phyloP scores from a whole-genome alignment of 768 basidiomycete genomes.

The Jaapia argillacea region DNA sequence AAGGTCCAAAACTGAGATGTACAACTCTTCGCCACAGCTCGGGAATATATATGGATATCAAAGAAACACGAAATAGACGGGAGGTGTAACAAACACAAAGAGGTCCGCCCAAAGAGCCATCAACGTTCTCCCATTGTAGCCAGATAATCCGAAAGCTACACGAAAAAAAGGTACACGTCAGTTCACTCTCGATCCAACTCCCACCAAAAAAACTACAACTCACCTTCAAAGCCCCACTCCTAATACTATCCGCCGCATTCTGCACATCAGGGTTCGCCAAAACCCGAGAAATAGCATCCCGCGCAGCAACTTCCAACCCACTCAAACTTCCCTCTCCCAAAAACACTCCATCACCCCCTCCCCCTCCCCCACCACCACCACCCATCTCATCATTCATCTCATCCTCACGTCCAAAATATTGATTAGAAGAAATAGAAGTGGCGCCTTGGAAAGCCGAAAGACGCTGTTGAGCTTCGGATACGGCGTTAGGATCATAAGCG shows the following conservation, averaged over 20 bases:
- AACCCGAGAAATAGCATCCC: constrained; percentile 64
- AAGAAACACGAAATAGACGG: too few species aligned
- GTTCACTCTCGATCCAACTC: too few species aligned
- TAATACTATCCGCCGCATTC: constrained; percentile 69
- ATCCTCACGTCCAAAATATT: constrained; percentile 93
- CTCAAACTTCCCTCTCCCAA: constrained; percentile 41
- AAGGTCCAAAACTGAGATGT: too few species aligned
- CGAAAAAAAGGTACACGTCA: constrained; percentile 1
- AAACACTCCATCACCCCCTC: constrained; percentile 41
- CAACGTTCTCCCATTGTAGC: constrained; percentile 52
- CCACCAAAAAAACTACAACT: constrained; percentile 16
- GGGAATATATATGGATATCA: too few species aligned
- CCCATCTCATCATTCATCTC: constrained; percentile 24
- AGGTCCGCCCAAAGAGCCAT: too few species aligned
- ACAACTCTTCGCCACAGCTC: too few species aligned
- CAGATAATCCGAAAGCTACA: constrained; percentile 36
- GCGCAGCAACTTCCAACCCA: constrained; percentile 51
- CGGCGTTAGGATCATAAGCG: constrained; percentile 65
- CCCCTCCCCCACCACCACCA: too few species aligned
- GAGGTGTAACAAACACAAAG: too few species aligned
- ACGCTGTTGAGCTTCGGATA: constrained; percentile 71
- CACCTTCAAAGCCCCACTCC: constrained; percentile 78
- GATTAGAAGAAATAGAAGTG: constrained; percentile 86
- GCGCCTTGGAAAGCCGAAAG: constrained; percentile 85
- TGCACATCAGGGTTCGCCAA: constrained; percentile 84